phyloP scores from a whole-genome alignment of 1,139 yeast genomes.

The Meyerozyma guilliermondii region DNA sequence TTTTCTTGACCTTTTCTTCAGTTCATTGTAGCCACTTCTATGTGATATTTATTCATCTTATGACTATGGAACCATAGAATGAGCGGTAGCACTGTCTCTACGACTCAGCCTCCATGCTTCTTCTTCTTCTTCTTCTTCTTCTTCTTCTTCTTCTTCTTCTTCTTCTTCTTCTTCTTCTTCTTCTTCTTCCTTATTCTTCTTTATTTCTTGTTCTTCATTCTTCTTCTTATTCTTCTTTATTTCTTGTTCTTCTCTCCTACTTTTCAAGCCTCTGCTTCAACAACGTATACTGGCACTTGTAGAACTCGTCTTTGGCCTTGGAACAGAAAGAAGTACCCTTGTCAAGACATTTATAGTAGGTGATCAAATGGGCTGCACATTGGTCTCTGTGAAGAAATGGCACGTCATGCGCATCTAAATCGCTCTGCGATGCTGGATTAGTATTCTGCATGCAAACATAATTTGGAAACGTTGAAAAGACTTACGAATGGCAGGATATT shows the following conservation, averaged over 20 bases:
- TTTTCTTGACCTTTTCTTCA: no score
- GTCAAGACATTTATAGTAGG: conserved; percentile 43
- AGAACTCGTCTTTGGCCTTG: conserved; percentile 40
- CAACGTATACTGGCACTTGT: conserved; percentile 42
- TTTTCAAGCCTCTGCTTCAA: conserved; percentile 41
- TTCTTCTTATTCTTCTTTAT: background rate
- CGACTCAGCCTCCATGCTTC: no score
- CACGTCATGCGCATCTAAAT: conserved; percentile 39
- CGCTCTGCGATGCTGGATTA: conserved; percentile 32
- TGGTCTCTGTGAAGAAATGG: conserved; percentile 45
- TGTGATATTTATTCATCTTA: no score
- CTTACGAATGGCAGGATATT: conserved; percentile 14
- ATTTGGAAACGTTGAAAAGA: background rate
- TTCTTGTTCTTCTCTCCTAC: conserved; percentile 5
- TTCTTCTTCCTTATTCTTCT: background rate
- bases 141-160: no score
- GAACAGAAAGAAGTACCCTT: conserved; percentile 43
- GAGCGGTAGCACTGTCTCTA: no score
- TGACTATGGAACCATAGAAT: no score
- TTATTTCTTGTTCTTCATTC: background rate
- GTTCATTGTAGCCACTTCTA: no score
- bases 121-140: no score
- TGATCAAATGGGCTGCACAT: conserved; percentile 43
- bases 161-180: background rate
- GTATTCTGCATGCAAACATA: conserved; percentile 3